phyloP scores from a whole-genome alignment of 139 green algal species.

The Auxenochlorella pyrenoidosa region DNA sequence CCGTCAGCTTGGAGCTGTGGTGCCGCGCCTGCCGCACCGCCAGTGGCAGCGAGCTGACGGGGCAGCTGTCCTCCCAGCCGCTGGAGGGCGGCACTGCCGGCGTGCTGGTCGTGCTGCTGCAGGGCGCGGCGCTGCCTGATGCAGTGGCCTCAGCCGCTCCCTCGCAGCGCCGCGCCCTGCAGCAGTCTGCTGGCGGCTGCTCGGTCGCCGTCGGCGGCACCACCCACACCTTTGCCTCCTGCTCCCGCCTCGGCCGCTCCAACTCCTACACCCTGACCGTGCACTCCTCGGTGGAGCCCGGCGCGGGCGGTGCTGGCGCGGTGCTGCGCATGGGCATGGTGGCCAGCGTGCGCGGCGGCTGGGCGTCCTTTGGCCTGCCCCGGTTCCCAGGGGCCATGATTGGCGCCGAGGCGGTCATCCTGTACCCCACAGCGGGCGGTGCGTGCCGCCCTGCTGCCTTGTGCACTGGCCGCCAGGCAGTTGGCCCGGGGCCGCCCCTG shows the following conservation, averaged over 20 bases:
- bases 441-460: background rate
- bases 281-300: background rate
- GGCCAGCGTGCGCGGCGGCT: background rate
- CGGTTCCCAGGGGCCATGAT: background rate
- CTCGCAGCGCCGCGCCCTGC: background rate
- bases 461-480: background rate
- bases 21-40: background rate
- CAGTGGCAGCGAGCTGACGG: background rate
- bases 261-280: background rate
- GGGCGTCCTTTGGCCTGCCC: background rate
- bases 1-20: background rate
- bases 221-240: conserved; percentile 15
- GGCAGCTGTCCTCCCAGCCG: background rate
- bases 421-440: background rate
- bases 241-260: background rate
- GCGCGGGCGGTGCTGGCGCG: background rate
- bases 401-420: background rate
- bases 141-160: background rate
- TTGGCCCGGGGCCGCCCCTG: background rate
- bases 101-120: background rate
- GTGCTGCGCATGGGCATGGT: conserved; percentile 14
- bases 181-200: background rate
- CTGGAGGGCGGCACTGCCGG: background rate
- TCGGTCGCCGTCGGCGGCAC: background rate
- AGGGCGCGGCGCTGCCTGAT: background rate